Evolutionary conservation across 768 basidiomycete species (phyloP), one percentile per base, ranked within the genome.

Genomic region (Mrakia hoshinonis): DNA sequence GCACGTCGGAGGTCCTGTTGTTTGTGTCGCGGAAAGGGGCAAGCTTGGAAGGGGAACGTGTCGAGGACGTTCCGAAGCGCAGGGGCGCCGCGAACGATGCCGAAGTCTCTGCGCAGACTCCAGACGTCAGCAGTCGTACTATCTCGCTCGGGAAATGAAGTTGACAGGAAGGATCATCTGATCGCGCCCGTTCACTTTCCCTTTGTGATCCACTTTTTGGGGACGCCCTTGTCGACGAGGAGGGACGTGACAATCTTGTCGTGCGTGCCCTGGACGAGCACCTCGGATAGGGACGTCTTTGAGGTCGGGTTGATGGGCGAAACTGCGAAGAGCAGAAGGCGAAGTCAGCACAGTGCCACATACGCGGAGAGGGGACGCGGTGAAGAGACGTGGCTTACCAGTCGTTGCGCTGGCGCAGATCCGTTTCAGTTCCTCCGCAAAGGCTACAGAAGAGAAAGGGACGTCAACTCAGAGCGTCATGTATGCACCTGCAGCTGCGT

Each of bases 231-330:
- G 29, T 81, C 83, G 3, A 84, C 77, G 49, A 96, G 78, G 73
- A 91, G 84, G 4, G 89, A 87, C 13, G 83, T 81, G 18, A 91
- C 87, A 3, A 82, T 81, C 74, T 85, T 84, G 26, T 83, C 81
- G 75, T 95, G 92, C 73, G 89, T 89, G 1, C 93, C 93, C 76
- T 95, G 93, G 0, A 95, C 87, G 73, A 89, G 81, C 11, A 96
- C 86, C 75, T 93, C 90, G 66, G 84, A 75, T 6, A 68, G 51
- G 22, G 31, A 49, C 0, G 67, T 58, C 22, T 73, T 73, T 2
- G 67, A 63, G 10, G 67, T 63, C 1, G 64, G 46, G n/a, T 81
- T 81, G n/a, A 84, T 68, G 0, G 86, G 85, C 0, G 86, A 84
- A 20, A 88, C 89, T 90, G 75, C 24, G 18, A 46, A 43, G 29